Evolutionary conservation across 176 grass and related monocot genomes (phyloP), one percentile per base, ranked within the genome.

Genomic region (Chrysopogon serrulatus): DNA sequence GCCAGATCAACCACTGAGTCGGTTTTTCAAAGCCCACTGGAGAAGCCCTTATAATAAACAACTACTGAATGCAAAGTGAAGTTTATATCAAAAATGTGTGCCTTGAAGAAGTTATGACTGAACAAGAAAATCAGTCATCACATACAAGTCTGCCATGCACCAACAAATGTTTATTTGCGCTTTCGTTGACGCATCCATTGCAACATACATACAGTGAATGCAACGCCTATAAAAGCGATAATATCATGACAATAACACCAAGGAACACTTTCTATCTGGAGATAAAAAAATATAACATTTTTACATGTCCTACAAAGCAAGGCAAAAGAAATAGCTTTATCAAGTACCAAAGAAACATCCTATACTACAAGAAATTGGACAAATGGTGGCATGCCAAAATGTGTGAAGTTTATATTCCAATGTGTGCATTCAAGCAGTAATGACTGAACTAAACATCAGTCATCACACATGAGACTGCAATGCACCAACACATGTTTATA

Each of bases 201-300:
- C 65, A 83, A 69, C 27, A 76, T 26, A 64, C 65, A 69, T 47
- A 57, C 67, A 86, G 66, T 56, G 86, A 89, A 89, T 83, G 83
- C 82, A 92, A 89, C 86, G 74, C 90, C 83, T 90, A 86, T 85
- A 88, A 92, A 91, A 88, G 85, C 81, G n/a, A 91, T 59, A 47
- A 49, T 26, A 33, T n/a, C 6, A 23, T 14, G 2, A 1, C 3
- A 43, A 16, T 39, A 9, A 21, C 21, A 37, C 4, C 8, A 68
- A 7, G 4, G 5, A 44, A 19, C 6, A 56, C 51, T n/a, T 53
- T 23, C 8, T 21, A 56, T 56, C 21, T 56, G 21, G 51, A 56
- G 51, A 56, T 56, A 2, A 21, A 51, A 45, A 56, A 23, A 23
- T 9, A 53, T 6, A 53, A 2, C 0, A 7, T 53, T 53, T 53